Percentiles rank a stretch among this genome's conserved stretches.
phyloP scores from a whole-genome alignment of 495 filamentous ascomycete genomes.

The Penicillium diatomitis region DNA sequence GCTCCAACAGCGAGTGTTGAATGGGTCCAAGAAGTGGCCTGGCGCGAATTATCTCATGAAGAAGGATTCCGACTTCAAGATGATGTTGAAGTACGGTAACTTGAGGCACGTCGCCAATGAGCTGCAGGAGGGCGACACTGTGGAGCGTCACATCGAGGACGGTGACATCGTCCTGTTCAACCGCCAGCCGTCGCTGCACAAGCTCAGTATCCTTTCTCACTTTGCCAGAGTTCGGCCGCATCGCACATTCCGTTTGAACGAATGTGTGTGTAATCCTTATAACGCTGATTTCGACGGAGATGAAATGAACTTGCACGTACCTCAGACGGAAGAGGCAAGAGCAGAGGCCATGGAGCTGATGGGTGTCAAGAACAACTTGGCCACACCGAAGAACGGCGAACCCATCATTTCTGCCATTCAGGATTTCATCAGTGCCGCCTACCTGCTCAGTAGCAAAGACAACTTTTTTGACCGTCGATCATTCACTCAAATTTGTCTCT shows the following conservation, averaged over 20 bases:
- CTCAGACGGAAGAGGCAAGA: conserved; percentile 94
- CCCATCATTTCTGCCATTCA: conserved; percentile 97
- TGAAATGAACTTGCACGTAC: conserved; percentile 98
- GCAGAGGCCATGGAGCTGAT: conserved; percentile 93
- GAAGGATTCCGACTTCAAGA: conserved; percentile 57
- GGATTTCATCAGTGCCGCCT: conserved; percentile 95
- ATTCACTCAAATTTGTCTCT: conserved; percentile 83
- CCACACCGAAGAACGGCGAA: conserved; percentile 93
- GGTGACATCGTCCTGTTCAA: conserved; percentile 97
- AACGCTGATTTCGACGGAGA: conserved; percentile 99
- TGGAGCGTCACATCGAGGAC: conserved; percentile 92
- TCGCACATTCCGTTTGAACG: conserved; percentile 93
- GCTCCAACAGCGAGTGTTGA: conserved; percentile 57
- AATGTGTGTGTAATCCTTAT: conserved; percentile 97
- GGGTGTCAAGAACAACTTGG: conserved; percentile 95
- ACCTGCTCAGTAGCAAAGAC: conserved; percentile 85
- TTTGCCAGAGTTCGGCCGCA: conserved; percentile 87
- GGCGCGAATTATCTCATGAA: conserved; percentile 79
- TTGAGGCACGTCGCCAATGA: conserved; percentile 56
- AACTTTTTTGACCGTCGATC: conserved; percentile 78
- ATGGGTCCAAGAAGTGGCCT: conserved; percentile 69
- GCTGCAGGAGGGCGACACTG: conserved; percentile 73
- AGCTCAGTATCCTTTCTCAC: conserved; percentile 94
- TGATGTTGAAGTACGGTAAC: conserved; percentile 65
- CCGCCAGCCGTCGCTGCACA: conserved; percentile 94